Base-by-base conservation (phyloP, 2,329 filamentous ascomycete species). In the Pestalotiopsis sp. region DNA sequence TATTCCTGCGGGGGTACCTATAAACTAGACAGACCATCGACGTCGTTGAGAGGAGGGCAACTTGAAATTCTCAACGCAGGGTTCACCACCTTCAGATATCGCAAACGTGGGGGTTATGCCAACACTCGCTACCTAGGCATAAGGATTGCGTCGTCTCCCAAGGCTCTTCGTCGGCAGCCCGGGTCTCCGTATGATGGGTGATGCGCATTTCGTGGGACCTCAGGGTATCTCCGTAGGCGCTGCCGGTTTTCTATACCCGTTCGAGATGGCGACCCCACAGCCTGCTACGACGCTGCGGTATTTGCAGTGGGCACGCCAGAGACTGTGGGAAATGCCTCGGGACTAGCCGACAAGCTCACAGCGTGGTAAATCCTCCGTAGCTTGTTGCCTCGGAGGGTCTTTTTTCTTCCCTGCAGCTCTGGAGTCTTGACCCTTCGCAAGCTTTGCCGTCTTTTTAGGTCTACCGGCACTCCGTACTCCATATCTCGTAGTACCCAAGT, bases 181-280 rank as follows among this genome's bases (percentile, higher is more conserved):
- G 25, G 23, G 11, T 59, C 20, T 59, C 57, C 57, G 57, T 20
- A 27, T 36, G 23, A 36, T 36, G 31, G 31, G 25, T 59, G 23
- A 23, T 59, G 57, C 57, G 57, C 57, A 59, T 27, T n/a, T 59
- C 27, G 20, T 31, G 31, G 31, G 31, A 36, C 31, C 31, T 11
- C 9, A 36, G 31, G 31, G 31, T 36, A 36, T 9, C 31, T 36
- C 31, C 31, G 31, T 59, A 59, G 57, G 11, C 59, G 25, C 36
- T 62, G 59, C 59, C 59, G 59, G 59, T 40, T 36, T 62, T 41
- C n/a, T 11, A 62, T 62, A 40, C 59, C 59, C 31, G 20, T 62
- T 40, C 31, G 17, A 62, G 27, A 62, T 62, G 14, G 27, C 38
- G 27, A 62, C 59, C 38, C 59, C 59, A 62, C 59, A 40, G 23